Percentiles rank a stretch among this genome's conserved stretches.
These are phyloP conservation scores for Berkeleyomyces basicola DNA, from an alignment of 2,329 filamentous ascomycete species.

Conservation along the genomic window DNA sequence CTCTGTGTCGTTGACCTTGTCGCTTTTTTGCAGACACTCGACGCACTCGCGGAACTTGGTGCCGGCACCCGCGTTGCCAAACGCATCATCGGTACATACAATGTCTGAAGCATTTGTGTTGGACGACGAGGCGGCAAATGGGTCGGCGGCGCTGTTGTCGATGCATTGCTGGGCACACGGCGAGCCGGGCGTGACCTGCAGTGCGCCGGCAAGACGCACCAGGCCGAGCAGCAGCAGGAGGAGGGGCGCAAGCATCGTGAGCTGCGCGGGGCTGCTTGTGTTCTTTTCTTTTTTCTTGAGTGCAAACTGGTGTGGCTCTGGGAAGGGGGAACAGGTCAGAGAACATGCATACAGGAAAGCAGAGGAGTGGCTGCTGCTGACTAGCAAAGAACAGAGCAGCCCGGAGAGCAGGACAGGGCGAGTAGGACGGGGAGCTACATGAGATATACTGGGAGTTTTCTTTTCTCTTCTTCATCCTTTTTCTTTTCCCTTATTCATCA, in stretches of 20 bases:
- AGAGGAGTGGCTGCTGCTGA: too few relatives aligned
- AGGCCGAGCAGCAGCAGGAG: background rate
- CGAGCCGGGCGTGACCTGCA: slow-evolving; percentile 35
- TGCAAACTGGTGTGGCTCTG: too few relatives aligned
- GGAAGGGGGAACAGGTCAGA: too few relatives aligned
- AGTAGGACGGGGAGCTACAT: too few relatives aligned
- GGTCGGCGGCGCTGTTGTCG: slow-evolving; percentile 22
- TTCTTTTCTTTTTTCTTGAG: too few relatives aligned
- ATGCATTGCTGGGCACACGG: slow-evolving; percentile 32
- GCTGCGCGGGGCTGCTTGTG: background rate
- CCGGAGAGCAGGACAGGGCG: too few relatives aligned
- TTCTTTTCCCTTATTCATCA: too few relatives aligned
- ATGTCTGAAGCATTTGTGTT: slow-evolving; percentile 31
- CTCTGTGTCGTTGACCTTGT: slow-evolving; percentile 23
- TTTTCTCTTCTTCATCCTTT: too few relatives aligned
- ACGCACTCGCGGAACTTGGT: slow-evolving; percentile 32
- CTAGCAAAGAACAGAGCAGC: too few relatives aligned
- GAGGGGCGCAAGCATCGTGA: background rate
- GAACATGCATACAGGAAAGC: too few relatives aligned
- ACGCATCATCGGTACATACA: slow-evolving; percentile 28
- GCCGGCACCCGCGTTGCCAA: slow-evolving; percentile 22
- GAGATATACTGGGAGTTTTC: too few relatives aligned
- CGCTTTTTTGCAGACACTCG: slow-evolving; percentile 30
- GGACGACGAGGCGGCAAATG: slow-evolving; percentile 22
- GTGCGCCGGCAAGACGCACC: slow-evolving; percentile 15